Evolutionary conservation across 768 basidiomycete genomes (phyloP).

Genomic region (Boletus edulis): DNA sequence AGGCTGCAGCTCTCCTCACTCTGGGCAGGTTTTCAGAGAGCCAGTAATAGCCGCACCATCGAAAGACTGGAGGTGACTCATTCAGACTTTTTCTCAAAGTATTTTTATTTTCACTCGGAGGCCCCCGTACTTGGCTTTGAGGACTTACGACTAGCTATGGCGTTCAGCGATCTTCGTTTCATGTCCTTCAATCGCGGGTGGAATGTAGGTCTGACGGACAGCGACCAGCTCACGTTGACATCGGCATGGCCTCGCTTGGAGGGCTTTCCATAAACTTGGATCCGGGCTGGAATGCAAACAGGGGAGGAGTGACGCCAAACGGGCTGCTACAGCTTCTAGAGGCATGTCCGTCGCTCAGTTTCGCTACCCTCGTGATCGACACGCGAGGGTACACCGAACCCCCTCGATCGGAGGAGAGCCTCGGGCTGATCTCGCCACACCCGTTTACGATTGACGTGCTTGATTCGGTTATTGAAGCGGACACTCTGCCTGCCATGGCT

Average conservation of each 20-base stretch:
- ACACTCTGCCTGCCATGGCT: neutral
- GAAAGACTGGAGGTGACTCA: neutral
- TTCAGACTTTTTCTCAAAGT: neutral
- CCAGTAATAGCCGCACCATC: neutral
- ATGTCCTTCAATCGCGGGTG: neutral
- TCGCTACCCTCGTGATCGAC: no score
- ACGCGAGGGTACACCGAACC: neutral
- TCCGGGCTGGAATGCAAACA: no score
- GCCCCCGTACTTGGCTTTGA: no score
- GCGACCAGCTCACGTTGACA: neutral
- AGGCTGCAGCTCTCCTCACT: neutral
- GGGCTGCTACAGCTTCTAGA: no score
- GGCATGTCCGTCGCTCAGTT: no score
- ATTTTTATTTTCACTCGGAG: no score
- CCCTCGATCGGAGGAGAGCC: no score
- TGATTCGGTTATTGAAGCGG: neutral
- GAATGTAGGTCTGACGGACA: neutral
- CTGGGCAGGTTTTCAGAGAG: neutral
- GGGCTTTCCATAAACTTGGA: no score
- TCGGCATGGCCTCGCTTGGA: conserved; percentile 11
- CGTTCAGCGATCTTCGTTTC: no score
- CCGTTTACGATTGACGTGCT: neutral
- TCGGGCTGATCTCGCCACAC: neutral
- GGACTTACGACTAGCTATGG: no score
- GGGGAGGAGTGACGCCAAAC: no score